These are phyloP conservation scores for Athelia psychrophila DNA, from an alignment of 1,284 basidiomycete species.

Conservation along the genomic window DNA sequence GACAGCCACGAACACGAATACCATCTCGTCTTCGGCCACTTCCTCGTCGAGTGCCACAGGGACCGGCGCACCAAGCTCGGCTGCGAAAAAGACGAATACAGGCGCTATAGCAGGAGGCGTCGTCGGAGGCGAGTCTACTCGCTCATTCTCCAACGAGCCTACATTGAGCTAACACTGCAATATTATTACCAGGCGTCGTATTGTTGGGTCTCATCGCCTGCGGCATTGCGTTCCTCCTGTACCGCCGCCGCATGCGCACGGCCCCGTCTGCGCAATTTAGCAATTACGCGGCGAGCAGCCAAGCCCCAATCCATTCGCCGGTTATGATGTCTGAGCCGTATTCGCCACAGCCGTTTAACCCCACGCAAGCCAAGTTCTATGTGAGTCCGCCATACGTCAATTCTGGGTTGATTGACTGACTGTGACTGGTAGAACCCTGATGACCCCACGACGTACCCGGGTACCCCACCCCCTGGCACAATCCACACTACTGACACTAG, in stretches of 20 bases:
- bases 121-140: conserved; percentile 26
- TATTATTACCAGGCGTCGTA: conserved; percentile 11
- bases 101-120: conserved; percentile 35
- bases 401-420: not conserved
- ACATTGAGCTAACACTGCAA: no score
- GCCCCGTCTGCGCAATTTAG: conserved; percentile 16
- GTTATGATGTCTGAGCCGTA: not conserved
- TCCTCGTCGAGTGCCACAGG: not conserved
- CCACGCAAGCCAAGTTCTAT: not conserved
- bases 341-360: not conserved
- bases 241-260: conserved; percentile 3
- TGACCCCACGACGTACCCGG: not conserved
- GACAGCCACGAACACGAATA: not conserved
- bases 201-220: conserved; percentile 25
- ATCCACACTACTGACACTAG: not conserved
- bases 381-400: not conserved
- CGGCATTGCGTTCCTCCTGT: conserved; percentile 19
- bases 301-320: conserved; percentile 5
- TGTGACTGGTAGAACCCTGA: not conserved
- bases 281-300: conserved; percentile 3
- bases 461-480: not conserved
- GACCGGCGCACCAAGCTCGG: not conserved
- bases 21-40: not conserved
- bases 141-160: no score
- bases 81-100: conserved; percentile 2